A percentile compares a stretch with the other conserved stretches of the same genome.
These are phyloP conservation scores for Paralagenidium karlingii DNA, from an alignment of 352 stramenopile genomes.

Conservation along the genomic window DNA sequence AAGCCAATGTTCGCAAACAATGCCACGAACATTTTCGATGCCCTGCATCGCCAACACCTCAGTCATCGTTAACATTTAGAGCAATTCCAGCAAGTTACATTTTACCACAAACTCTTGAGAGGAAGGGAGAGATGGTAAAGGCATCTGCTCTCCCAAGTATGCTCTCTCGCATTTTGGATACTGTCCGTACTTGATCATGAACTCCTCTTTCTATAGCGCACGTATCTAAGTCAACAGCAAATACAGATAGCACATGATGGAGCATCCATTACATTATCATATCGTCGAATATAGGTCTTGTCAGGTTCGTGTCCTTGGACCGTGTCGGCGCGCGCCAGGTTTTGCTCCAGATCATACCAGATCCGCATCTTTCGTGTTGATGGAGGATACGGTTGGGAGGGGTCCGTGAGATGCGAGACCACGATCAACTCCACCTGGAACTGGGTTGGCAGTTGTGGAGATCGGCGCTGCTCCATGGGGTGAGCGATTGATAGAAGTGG, in stretches of 20 bases:
- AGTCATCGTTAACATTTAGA: neutral
- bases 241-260: neutral
- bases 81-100: neutral
- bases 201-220: slow-evolving; percentile 56
- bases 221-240: neutral
- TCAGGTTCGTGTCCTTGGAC: slow-evolving; percentile 44
- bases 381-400: slow-evolving; percentile 36
- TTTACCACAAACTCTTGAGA: slow-evolving; percentile 32
- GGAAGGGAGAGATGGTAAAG: slow-evolving; percentile 30
- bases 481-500: too few relatives aligned
- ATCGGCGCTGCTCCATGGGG: too few relatives aligned
- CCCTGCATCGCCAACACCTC: slow-evolving; percentile 13
- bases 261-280: slow-evolving; percentile 22
- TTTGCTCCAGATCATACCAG: slow-evolving; percentile 50
- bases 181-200: slow-evolving; percentile 55
- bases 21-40: slow-evolving; percentile 35
- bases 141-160: slow-evolving; percentile 57
- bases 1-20: slow-evolving; percentile 52
- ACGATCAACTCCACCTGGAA: slow-evolving; percentile 41
- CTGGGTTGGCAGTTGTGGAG: slow-evolving; percentile 43
- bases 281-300: slow-evolving; percentile 58
- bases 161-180: slow-evolving; percentile 59
- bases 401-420: slow-evolving; percentile 50
- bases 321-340: slow-evolving; percentile 43
- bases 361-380: slow-evolving; percentile 36